Evolutionary conservation across 305 asterid species (phyloP).

Genomic region (Fraxinus ornus): DNA sequence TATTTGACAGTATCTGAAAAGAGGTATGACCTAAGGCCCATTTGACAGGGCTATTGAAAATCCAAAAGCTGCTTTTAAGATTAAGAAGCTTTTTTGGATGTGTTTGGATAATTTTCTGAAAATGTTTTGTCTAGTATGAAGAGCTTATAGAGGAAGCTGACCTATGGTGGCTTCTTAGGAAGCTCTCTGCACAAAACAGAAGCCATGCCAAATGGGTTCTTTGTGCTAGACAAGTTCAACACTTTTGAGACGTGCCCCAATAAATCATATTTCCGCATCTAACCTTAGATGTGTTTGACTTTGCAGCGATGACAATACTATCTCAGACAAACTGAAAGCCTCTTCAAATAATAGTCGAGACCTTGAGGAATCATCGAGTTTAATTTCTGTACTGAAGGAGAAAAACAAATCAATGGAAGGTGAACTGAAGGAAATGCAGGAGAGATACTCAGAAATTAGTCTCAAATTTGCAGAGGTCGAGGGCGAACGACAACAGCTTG

Average conservation of each 20-base stretch:
- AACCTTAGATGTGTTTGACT: slow-evolving; percentile 10
- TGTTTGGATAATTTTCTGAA: not conserved
- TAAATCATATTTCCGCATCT: not conserved
- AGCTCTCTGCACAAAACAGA: not conserved
- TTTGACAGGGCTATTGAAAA: not conserved
- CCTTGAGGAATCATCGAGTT: slow-evolving; percentile 33
- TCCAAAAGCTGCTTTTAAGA: not conserved
- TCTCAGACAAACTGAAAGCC: slow-evolving; percentile 18
- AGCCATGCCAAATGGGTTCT: not conserved
- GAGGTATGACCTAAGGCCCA: slow-evolving; percentile 22
- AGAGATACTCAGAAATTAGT: slow-evolving; percentile 88
- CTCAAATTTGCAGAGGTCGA: slow-evolving; percentile 97
- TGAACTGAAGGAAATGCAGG: slow-evolving; percentile 91
- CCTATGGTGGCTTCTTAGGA: not conserved
- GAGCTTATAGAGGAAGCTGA: not conserved
- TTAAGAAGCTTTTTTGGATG: not conserved
- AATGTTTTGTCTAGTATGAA: not conserved
- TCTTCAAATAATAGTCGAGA: slow-evolving; percentile 5
- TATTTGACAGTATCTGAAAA: slow-evolving; percentile 18
- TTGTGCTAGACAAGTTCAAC: not conserved
- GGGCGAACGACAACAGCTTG: slow-evolving; percentile 93
- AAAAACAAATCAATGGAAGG: slow-evolving; percentile 61
- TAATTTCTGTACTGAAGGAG: slow-evolving; percentile 52
- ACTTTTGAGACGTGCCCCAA: not conserved
- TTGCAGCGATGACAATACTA: slow-evolving; percentile 29